Evolutionary conservation across 768 basidiomycete species (phyloP).

Genomic region (Saitozyma podzolica): DNA sequence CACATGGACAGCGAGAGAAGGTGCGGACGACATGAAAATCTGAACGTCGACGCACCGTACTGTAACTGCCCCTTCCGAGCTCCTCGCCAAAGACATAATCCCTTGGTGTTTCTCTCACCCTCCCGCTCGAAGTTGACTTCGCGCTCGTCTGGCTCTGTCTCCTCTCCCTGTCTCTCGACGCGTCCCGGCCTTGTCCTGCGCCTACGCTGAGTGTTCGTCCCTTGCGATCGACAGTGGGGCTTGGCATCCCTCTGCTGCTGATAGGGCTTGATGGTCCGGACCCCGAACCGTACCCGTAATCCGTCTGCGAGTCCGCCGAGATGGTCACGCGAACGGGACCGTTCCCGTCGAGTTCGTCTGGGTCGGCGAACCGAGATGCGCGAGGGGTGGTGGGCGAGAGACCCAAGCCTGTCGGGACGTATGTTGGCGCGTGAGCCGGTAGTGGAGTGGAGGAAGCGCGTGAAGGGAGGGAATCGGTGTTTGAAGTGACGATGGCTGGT

Average conservation of each 20-base stretch:
- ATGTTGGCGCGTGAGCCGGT: background rate
- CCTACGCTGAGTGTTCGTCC: slow-evolving; percentile 21
- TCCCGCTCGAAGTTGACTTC: slow-evolving; percentile 3
- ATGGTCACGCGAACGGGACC: too few species aligned
- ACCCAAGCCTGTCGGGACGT: too few species aligned
- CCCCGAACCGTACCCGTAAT: background rate
- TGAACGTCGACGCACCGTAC: slow-evolving; percentile 39
- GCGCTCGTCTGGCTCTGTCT: slow-evolving; percentile 31
- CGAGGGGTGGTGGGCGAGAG: background rate
- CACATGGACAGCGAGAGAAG: too few species aligned
- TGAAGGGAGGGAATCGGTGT: background rate
- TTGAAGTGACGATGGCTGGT: slow-evolving; percentile 4
- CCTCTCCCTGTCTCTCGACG: slow-evolving; percentile 28
- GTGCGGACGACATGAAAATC: too few species aligned
- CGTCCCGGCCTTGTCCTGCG: slow-evolving; percentile 11
- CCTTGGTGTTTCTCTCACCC: slow-evolving; percentile 24
- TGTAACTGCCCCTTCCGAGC: slow-evolving; percentile 52
- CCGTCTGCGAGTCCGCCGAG: too few species aligned
- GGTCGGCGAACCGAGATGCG: slow-evolving; percentile 19
- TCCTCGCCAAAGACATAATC: slow-evolving; percentile 53
- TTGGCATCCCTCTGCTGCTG: background rate
- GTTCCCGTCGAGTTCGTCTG: background rate
- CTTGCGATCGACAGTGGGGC: slow-evolving; percentile 10
- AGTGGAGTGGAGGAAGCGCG: slow-evolving; percentile 1
- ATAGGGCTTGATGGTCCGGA: slow-evolving; percentile 3